phyloP scores from a whole-genome alignment of 2,329 filamentous ascomycete species.

The Fusarium sp. region DNA sequence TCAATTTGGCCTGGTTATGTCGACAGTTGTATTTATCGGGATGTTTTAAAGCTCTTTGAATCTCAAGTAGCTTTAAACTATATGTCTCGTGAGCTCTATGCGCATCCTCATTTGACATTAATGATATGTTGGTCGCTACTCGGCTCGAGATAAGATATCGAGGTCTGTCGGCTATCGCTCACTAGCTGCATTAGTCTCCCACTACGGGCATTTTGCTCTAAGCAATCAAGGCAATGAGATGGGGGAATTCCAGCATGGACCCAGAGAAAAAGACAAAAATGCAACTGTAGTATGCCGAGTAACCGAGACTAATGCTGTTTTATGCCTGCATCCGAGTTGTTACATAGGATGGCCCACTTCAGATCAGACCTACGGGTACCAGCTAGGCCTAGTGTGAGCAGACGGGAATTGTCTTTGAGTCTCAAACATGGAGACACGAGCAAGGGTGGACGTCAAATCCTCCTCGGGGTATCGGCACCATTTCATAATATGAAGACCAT shows the following conservation, averaged over 20 bases:
- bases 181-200: not conserved
- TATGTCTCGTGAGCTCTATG: not conserved
- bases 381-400: too few species aligned
- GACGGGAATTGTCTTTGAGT: rapidly evolving
- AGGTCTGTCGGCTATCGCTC: not conserved
- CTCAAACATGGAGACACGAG: not conserved
- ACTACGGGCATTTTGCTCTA: not conserved
- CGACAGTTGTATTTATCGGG: not conserved
- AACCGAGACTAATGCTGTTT: not conserved
- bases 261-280: rapidly evolving
- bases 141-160: not conserved
- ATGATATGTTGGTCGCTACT: not conserved
- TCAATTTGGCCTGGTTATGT: too few species aligned
- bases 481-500: rapidly evolving
- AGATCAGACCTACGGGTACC: not conserved
- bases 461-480: not conserved
- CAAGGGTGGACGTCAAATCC: rapidly evolving
- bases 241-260: not conserved
- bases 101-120: rapidly evolving
- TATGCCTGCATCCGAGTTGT: rapidly evolving
- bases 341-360: not conserved
- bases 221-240: not conserved
- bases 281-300: not conserved
- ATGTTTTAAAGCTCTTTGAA: rapidly evolving
- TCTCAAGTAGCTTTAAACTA: rapidly evolving